phyloP scores from a whole-genome alignment of 2,329 filamentous ascomycete genomes.

The Aspergillus sp. region DNA sequence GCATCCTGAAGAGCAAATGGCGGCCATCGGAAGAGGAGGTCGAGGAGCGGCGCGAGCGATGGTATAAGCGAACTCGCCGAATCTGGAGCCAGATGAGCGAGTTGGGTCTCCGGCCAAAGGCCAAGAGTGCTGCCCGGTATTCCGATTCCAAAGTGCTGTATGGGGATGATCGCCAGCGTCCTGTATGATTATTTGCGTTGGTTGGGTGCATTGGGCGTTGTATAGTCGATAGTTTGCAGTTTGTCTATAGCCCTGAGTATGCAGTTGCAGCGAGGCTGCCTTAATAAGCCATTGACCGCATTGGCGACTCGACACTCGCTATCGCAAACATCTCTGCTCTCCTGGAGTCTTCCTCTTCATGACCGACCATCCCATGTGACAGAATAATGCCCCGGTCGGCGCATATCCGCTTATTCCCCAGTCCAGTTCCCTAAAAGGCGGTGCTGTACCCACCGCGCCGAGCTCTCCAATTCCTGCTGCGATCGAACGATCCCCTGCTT shows the following conservation, averaged over 20 bases:
- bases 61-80: slow-evolving; percentile 36
- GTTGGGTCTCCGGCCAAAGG: slow-evolving; percentile 48
- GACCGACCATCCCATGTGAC: slow-evolving; percentile 15
- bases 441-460: slow-evolving; percentile 12
- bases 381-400: slow-evolving; percentile 20
- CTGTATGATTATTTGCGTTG: not conserved
- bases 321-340: slow-evolving; percentile 14
- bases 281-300: no score
- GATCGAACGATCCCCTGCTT: slow-evolving; percentile 11
- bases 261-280: slow-evolving; percentile 1
- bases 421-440: slow-evolving; percentile 5
- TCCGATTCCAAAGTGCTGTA: slow-evolving; percentile 20
- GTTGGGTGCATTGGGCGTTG: no score
- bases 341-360: no score
- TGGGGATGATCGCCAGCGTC: slow-evolving; percentile 5
- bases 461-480: slow-evolving; percentile 10
- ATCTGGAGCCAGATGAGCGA: slow-evolving; percentile 40
- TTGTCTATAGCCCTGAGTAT: not conserved
- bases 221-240: not conserved
- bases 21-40: slow-evolving; percentile 30
- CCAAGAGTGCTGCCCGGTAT: slow-evolving; percentile 26
- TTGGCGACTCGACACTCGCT: not conserved
- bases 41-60: slow-evolving; percentile 32
- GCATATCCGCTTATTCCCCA: not conserved
- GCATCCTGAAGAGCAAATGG: slow-evolving; percentile 61